Conservation (phyloP, 2,329 filamentous ascomycete species). For the Fusarium duplospermum region DNA sequence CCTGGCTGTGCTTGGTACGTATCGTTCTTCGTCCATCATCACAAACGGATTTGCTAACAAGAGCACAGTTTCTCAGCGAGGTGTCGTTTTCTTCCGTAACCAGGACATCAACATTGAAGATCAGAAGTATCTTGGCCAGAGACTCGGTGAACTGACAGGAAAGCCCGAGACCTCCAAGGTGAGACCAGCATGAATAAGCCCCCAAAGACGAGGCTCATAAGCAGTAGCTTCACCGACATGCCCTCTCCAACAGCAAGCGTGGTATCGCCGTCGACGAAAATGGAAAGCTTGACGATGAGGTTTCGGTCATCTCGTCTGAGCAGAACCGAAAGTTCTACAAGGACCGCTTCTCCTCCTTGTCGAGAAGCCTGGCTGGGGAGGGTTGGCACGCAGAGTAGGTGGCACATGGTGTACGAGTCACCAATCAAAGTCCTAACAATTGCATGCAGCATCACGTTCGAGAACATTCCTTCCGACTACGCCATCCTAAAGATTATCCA, state of each 20-base stretch:
- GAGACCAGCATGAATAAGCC: background rate
- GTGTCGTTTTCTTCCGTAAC: constrained; percentile 24
- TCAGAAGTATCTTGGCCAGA: constrained; percentile 18
- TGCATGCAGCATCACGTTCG: constrained; percentile 15
- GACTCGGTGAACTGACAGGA: constrained; percentile 19
- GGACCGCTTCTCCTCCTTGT: constrained; percentile 13
- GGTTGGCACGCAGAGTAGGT: constrained; percentile 29
- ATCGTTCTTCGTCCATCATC: background rate
- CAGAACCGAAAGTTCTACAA: constrained; percentile 27
- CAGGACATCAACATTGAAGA: constrained; percentile 19
- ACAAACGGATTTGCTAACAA: background rate
- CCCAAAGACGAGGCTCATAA: background rate
- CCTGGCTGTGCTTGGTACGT: constrained; percentile 16
- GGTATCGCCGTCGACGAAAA: constrained; percentile 23
- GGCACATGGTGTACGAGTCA: background rate
- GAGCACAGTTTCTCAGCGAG: constrained; percentile 10
- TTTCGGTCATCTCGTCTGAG: constrained; percentile 22
- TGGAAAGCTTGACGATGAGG: constrained; percentile 24
- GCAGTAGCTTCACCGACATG: constrained; percentile 16
- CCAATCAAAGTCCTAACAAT: background rate
- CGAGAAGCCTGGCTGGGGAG: constrained; percentile 16
- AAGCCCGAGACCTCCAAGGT: constrained; percentile 26
- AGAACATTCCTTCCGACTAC: constrained; percentile 20
- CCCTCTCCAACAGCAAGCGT: constrained; percentile 23
- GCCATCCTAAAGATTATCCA: constrained; percentile 22